Conservation (phyloP, 176 grass and related monocot species). For the Aegilops sharonensis region DNA sequence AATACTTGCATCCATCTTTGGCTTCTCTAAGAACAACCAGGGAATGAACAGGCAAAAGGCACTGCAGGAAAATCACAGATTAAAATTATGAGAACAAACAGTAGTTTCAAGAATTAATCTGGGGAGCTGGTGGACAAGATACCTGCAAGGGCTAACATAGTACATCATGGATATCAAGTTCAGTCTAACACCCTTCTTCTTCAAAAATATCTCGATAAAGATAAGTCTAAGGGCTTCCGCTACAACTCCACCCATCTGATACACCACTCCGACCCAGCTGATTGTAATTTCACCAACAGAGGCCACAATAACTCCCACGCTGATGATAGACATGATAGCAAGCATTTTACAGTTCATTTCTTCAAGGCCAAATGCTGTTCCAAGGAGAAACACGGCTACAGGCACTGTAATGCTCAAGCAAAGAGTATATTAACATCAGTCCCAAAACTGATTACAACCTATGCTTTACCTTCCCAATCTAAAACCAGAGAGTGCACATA, state of each 20-base stretch:
- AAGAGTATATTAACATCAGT: slow-evolving; percentile 6
- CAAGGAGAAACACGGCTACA: slow-evolving; percentile 93
- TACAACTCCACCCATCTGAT: slow-evolving; percentile 96
- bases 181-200: slow-evolving; percentile 92
- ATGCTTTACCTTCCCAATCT: not conserved
- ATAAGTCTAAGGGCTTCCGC: slow-evolving; percentile 92
- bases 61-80: slow-evolving; percentile 53
- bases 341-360: slow-evolving; percentile 93
- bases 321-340: slow-evolving; percentile 90
- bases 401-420: slow-evolving; percentile 70
- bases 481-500: slow-evolving; percentile 40
- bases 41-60: slow-evolving; percentile 94
- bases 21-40: slow-evolving; percentile 97
- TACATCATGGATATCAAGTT: slow-evolving; percentile 99
- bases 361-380: slow-evolving; percentile 85
- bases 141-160: slow-evolving; percentile 99
- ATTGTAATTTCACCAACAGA: slow-evolving; percentile 96
- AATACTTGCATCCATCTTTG: slow-evolving; percentile 88
- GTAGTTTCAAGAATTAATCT: slow-evolving; percentile 20
- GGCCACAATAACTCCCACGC: slow-evolving; percentile 87
- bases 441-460: not conserved
- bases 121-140: not conserved
- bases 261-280: slow-evolving; percentile 91
- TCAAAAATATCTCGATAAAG: slow-evolving; percentile 97
- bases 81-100: not conserved